phyloP scores from a whole-genome alignment of 345 rosid species.

The Combretum micranthum region DNA sequence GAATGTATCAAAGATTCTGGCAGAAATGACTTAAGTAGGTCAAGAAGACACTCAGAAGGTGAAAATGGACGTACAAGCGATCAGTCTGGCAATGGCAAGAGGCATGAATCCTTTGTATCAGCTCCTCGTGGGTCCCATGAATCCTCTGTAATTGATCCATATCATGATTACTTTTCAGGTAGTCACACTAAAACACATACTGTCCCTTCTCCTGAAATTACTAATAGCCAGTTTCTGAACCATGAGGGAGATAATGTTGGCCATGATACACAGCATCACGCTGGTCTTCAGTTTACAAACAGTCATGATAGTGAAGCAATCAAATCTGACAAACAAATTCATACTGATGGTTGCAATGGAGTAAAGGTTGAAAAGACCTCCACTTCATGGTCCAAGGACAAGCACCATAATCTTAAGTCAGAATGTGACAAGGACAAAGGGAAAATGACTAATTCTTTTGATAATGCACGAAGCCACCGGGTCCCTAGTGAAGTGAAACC shows the following conservation, averaged over 20 bases:
- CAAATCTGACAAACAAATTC: slow-evolving; percentile 32
- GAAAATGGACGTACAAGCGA: slow-evolving; percentile 63
- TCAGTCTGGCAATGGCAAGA: slow-evolving; percentile 41
- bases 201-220: slow-evolving; percentile 39
- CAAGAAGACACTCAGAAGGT: slow-evolving; percentile 43
- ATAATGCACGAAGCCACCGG: slow-evolving; percentile 25
- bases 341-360: slow-evolving; percentile 21
- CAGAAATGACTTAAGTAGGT: slow-evolving; percentile 27
- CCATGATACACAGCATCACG: slow-evolving; percentile 22
- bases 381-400: slow-evolving; percentile 54
- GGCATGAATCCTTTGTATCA: slow-evolving; percentile 22
- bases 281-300: slow-evolving; percentile 24
- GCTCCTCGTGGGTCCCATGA: too few species aligned
- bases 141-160: slow-evolving; percentile 35
- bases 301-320: slow-evolving; percentile 30
- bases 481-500: slow-evolving; percentile 23
- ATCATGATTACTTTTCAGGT: slow-evolving; percentile 19
- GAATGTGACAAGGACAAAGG: neutral
- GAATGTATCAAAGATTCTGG: slow-evolving; percentile 37
- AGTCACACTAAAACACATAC: slow-evolving; percentile 38
- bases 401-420: slow-evolving; percentile 28
- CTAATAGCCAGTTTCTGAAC: slow-evolving; percentile 21
- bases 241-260: slow-evolving; percentile 33
- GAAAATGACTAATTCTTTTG: slow-evolving; percentile 28
- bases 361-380: slow-evolving; percentile 7